These are phyloP conservation scores for Podospora pseudopauciseta DNA, from an alignment of 495 filamentous ascomycete genomes.

Conservation along the genomic window DNA sequence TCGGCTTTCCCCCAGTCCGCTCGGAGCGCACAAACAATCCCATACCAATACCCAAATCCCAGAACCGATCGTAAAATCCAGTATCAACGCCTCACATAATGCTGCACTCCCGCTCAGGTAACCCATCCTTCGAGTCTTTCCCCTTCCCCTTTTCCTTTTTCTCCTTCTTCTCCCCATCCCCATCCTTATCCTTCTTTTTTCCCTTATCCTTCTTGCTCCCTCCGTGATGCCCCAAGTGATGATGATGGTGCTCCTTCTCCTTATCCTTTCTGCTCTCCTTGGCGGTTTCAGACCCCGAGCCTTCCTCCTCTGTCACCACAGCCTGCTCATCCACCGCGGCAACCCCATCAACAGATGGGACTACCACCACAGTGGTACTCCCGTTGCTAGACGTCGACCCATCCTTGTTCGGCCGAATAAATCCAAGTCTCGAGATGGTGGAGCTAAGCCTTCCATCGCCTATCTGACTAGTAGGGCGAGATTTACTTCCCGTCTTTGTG, in stretches of 20 bases:
- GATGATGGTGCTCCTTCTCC: conserved; percentile 39
- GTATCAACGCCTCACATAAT: conserved; percentile 33
- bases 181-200: conserved; percentile 36
- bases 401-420: conserved; percentile 50
- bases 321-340: conserved; percentile 33
- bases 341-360: conserved; percentile 18
- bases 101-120: conserved; percentile 69
- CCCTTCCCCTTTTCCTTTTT: conserved; percentile 38
- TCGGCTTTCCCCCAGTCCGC: not conserved
- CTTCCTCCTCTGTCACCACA: conserved; percentile 38
- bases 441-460: conserved; percentile 64
- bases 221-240: conserved; percentile 29
- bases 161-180: conserved; percentile 26
- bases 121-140: conserved; percentile 31
- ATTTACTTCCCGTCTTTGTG: conserved; percentile 51
- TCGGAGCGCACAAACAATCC: not conserved
- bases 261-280: conserved; percentile 35
- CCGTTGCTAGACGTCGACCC: conserved; percentile 17
- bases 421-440: conserved; percentile 63
- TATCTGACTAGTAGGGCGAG: conserved; percentile 62
- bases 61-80: not conserved
- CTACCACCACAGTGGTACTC: conserved; percentile 25
- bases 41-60: not conserved
- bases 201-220: conserved; percentile 46
- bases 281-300: conserved; percentile 35